Evolutionary conservation across 2,329 filamentous ascomycete species (phyloP).

Genomic region (Lachnellula hyalina): DNA sequence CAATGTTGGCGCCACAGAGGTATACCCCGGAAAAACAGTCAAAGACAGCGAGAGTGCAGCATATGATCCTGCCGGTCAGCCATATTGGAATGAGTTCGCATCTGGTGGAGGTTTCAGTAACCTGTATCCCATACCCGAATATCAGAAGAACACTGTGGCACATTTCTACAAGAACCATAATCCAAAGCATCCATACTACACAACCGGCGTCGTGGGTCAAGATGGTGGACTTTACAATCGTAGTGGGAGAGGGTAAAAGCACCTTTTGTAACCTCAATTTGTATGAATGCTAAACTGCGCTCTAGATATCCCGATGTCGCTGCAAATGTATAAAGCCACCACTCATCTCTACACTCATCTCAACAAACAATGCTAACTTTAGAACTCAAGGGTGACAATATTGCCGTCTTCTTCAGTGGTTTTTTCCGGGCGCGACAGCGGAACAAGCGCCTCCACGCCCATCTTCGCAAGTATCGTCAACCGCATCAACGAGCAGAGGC

Average conservation of each 20-base stretch:
- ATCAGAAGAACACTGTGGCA: conserved; percentile 41
- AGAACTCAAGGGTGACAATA: neutral
- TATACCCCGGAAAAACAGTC: conserved; percentile 40
- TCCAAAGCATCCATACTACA: conserved; percentile 22
- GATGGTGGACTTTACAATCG: conserved; percentile 34
- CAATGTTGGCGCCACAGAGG: conserved; percentile 55
- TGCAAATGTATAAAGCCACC: conserved; percentile 15
- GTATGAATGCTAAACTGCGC: neutral
- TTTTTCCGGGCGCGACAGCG: neutral
- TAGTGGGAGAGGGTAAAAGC: conserved; percentile 35
- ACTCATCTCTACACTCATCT: neutral
- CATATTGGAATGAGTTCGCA: conserved; percentile 37
- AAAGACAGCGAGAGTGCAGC: conserved; percentile 23
- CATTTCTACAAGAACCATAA: conserved; percentile 35
- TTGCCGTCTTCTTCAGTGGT: neutral
- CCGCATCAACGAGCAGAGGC: neutral
- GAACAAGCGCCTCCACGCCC: neutral
- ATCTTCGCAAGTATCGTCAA: neutral
- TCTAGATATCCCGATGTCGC: conserved; percentile 37
- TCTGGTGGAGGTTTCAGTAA: conserved; percentile 45
- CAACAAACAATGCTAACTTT: neutral
- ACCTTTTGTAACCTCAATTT: neutral
- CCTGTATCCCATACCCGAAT: conserved; percentile 44
- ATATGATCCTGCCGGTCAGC: conserved; percentile 21
- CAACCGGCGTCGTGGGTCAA: neutral